Percentiles rank a stretch among this genome's conserved stretches.
Evolutionary conservation across 805 yeast genomes (phyloP).

Genomic region (Wickerhamiella dianesei): DNA sequence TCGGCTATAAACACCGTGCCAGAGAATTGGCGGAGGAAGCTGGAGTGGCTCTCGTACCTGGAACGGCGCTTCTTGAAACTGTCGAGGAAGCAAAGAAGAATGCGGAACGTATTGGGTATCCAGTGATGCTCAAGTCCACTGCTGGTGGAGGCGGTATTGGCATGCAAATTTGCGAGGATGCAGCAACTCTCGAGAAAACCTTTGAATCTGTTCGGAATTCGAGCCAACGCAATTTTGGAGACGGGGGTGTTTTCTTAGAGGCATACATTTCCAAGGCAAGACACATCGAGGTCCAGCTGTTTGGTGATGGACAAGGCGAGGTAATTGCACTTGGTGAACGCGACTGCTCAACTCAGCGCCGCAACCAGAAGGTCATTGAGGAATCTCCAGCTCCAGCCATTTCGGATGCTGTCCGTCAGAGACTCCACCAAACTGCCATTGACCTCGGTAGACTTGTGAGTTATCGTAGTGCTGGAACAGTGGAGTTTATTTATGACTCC

Average conservation of each 20-base stretch:
- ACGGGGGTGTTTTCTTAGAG: constrained; percentile 88
- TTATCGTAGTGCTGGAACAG: constrained; percentile 92
- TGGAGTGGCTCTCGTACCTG: constrained; percentile 26
- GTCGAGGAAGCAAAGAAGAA: neutral
- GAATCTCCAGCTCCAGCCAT: constrained; percentile 94
- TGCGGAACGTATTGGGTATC: constrained; percentile 2
- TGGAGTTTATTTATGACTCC: constrained; percentile 83
- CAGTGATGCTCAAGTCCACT: constrained; percentile 88
- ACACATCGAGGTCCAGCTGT: constrained; percentile 88
- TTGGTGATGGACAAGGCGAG: constrained; percentile 85
- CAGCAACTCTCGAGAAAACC: constrained; percentile 62
- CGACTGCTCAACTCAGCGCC: constrained; percentile 89
- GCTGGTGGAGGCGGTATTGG: constrained; percentile 99
- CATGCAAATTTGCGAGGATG: constrained; percentile 73
- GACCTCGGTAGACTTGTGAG: constrained; percentile 62
- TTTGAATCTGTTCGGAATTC: constrained; percentile 84
- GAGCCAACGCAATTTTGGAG: constrained; percentile 83
- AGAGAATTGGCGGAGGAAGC: constrained; percentile 25
- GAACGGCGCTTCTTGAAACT: constrained; percentile 1
- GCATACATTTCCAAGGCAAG: constrained; percentile 84
- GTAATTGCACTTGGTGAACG: constrained; percentile 91
- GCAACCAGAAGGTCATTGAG: constrained; percentile 87
- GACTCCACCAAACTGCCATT: constrained; percentile 72
- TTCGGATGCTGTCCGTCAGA: constrained; percentile 58
- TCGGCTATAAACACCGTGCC: constrained; percentile 25